Evolutionary conservation across 2,329 filamentous ascomycete genomes (phyloP).

Genomic region (Ophiostoma pallidulum): DNA sequence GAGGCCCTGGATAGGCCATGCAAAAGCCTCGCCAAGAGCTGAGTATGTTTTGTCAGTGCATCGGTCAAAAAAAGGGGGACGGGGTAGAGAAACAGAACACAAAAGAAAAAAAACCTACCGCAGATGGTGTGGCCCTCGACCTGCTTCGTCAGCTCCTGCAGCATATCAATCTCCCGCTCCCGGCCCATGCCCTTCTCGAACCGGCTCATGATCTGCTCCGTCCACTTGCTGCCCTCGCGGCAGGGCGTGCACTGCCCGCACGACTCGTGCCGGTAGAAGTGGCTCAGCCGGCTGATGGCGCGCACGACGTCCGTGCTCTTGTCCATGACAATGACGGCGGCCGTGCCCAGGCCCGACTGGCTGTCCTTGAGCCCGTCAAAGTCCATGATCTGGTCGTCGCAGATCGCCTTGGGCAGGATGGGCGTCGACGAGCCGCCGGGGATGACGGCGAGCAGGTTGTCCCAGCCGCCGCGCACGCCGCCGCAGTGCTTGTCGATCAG

Average conservation of each 20-base stretch:
- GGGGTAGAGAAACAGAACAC: not conserved
- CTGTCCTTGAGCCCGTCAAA: slow-evolving; percentile 97
- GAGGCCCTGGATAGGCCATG: slow-evolving; percentile 95
- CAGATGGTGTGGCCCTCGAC: slow-evolving; percentile 99
- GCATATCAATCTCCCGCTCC: slow-evolving; percentile 94
- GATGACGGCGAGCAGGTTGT: slow-evolving; percentile 91
- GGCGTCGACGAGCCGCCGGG: slow-evolving; percentile 95
- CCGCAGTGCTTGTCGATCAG: slow-evolving; percentile 98
- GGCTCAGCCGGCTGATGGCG: slow-evolving; percentile 82
- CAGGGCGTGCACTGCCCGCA: slow-evolving; percentile 99
- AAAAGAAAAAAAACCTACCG: slow-evolving; percentile 46
- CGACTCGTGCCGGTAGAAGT: slow-evolving; percentile 97
- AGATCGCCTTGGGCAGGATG: slow-evolving; percentile 80
- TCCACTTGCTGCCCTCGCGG: slow-evolving; percentile 98
- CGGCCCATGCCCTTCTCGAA: slow-evolving; percentile 87
- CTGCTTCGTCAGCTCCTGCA: slow-evolving; percentile 98
- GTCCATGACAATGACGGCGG: slow-evolving; percentile 98
- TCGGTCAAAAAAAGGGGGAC: not conserved
- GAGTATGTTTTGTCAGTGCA: slow-evolving; percentile 22
- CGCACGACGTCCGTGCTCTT: slow-evolving; percentile 94
- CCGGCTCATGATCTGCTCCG: slow-evolving; percentile 95
- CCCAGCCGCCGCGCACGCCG: slow-evolving; percentile 93
- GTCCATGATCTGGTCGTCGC: slow-evolving; percentile 96
- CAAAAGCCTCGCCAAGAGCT: slow-evolving; percentile 93
- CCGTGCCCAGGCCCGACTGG: slow-evolving; percentile 93